Base-by-base conservation (phyloP, 768 basidiomycete species). In the Termitomyces sp. region DNA sequence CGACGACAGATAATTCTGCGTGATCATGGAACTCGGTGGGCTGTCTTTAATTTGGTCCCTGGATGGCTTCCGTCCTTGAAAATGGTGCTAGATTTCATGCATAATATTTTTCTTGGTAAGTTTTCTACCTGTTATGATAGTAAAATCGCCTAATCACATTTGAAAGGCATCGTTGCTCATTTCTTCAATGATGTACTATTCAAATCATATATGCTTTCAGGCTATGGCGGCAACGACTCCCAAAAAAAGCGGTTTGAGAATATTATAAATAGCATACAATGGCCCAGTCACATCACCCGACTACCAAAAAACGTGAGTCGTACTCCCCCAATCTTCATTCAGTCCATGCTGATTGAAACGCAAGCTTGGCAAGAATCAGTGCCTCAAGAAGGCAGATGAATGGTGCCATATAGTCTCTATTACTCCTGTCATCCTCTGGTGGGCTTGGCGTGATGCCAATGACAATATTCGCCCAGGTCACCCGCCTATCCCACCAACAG, bases 311-410 rank as follows among this genome's bases (percentile, higher is more conserved):
- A 44, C 18, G n/a, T 44, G 7, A 44, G 39, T 40, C 39, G n/a
- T n/a, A n/a, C n/a, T n/a, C n/a, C n/a, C n/a, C n/a, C n/a, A n/a
- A n/a, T n/a, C n/a, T n/a, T n/a, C n/a, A n/a, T n/a, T n/a, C n/a
- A n/a, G n/a, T n/a, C n/a, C n/a, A 7, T 7, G 7, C 12, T 8
- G 7, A 49, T 49, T 13, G 4, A 28, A 33, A 13, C 42, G n/a
- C n/a, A n/a, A 75, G 74, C 64, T 75, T 11, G 71, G 71, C n/a
- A n/a, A n/a, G n/a, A n/a, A n/a, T n/a, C n/a, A n/a, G n/a, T n/a
- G n/a, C n/a, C n/a, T n/a, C n/a, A n/a, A n/a, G n/a, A n/a, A n/a
- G 3, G 67, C 69, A 44, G 73, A 74, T 66, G 65, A 75, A 57
- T 75, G 73, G 74, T 62, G 66, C 1, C 60, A 62, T 3, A 49